Evolutionary conservation across 345 rosid species (phyloP).

Genomic region (Bruguiera parviflora): DNA sequence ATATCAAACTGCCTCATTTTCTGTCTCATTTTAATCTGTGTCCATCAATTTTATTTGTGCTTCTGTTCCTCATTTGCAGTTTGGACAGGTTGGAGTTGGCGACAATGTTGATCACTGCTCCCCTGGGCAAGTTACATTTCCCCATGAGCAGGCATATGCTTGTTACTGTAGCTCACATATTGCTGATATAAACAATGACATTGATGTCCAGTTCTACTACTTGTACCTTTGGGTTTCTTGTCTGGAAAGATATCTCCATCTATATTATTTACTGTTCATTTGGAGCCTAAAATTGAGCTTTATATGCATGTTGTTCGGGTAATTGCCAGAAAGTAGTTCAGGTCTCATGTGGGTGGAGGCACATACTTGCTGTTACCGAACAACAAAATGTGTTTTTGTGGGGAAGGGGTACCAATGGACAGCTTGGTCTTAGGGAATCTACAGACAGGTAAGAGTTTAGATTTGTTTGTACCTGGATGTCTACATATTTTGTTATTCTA

Average conservation of each 20-base stretch:
- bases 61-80: conserved; percentile 40
- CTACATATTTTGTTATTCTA: conserved; percentile 1
- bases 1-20: background rate
- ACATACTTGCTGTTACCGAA: conserved; percentile 85
- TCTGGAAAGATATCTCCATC: conserved; percentile 6
- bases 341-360: conserved; percentile 97
- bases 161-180: conserved; percentile 25
- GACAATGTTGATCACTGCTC: conserved; percentile 70
- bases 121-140: conserved; percentile 76
- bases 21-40: background rate
- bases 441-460: conserved; percentile 56
- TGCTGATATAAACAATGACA: conserved; percentile 27
- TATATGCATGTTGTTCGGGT: conserved; percentile 17
- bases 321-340: conserved; percentile 64
- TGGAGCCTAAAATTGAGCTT: conserved; percentile 11
- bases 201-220: conserved; percentile 23
- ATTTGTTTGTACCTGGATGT: background rate
- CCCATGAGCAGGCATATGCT: conserved; percentile 72
- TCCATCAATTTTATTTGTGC: background rate
- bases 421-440: conserved; percentile 84
- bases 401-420: conserved; percentile 99
- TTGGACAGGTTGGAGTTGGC: conserved; percentile 97
- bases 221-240: conserved; percentile 18
- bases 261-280: conserved; percentile 1
- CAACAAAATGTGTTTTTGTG: conserved; percentile 73